These are phyloP conservation scores for Trichosanthes cucumerina DNA, from an alignment of 306 rosid species.

Conservation along the genomic window DNA sequence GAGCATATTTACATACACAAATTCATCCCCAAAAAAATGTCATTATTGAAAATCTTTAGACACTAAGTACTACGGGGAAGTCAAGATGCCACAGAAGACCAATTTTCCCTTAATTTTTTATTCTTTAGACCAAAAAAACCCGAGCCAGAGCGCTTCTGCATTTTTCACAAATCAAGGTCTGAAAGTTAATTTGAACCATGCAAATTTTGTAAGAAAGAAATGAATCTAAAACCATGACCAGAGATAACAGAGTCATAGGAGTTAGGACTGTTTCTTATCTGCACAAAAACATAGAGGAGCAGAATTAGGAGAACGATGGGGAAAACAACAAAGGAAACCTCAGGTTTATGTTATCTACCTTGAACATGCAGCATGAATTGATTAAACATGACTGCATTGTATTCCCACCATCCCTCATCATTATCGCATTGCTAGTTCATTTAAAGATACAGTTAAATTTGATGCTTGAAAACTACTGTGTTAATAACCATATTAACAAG, in stretches of 20 bases:
- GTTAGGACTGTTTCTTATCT: constrained; percentile 14
- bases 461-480: constrained; percentile 46
- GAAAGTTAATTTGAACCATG: background rate
- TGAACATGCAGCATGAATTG: constrained; percentile 89
- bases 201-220: constrained; percentile 14
- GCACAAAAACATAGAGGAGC: constrained; percentile 16
- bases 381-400: constrained; percentile 95
- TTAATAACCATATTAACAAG: constrained; percentile 31
- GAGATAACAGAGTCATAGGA: constrained; percentile 16
- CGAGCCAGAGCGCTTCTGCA: background rate
- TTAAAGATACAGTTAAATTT: constrained; percentile 92
- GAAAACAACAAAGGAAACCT: constrained; percentile 50
- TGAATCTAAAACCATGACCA: constrained; percentile 20
- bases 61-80: background rate
- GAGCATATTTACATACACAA: background rate
- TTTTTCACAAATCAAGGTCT: background rate
- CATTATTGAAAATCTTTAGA: background rate
- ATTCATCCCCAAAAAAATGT: background rate
- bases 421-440: constrained; percentile 97
- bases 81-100: background rate
- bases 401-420: constrained; percentile 99
- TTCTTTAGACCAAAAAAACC: background rate
- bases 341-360: constrained; percentile 81
- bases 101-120: background rate
- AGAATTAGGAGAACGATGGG: constrained; percentile 31